Evolutionary conservation across 2,329 filamentous ascomycete species (phyloP).

Genomic region (Sporothrix sp.): DNA sequence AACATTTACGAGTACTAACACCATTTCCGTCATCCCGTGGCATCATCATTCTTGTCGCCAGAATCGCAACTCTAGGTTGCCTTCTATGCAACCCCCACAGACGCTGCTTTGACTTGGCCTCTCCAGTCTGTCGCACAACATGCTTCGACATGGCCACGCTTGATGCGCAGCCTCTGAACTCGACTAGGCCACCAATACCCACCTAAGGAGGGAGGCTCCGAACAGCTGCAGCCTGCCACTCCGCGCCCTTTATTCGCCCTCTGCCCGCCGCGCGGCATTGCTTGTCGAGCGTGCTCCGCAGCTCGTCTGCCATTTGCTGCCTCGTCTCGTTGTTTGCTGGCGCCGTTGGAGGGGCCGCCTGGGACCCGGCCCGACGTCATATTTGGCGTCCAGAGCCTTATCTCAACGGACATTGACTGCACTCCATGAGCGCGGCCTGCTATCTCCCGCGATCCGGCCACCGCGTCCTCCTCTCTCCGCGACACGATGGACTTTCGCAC

Average conservation of each 20-base stretch:
- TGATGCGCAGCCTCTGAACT: neutral
- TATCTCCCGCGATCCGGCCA: neutral
- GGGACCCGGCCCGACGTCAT: no score
- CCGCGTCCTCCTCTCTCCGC: neutral
- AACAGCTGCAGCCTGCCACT: neutral
- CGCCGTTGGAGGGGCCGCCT: no score
- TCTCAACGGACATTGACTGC: neutral
- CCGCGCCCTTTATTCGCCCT: neutral
- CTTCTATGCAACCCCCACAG: neutral
- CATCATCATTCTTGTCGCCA: neutral
- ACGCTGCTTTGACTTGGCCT: neutral
- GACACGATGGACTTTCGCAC: slow-evolving; percentile 76
- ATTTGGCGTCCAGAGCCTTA: no score
- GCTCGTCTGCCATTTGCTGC: neutral
- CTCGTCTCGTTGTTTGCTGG: neutral
- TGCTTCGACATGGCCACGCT: slow-evolving; percentile 7
- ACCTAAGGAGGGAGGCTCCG: slow-evolving; percentile 7
- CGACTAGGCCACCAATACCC: slow-evolving; percentile 2
- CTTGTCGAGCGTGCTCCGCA: neutral
- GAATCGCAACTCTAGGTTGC: neutral
- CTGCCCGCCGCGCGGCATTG: neutral
- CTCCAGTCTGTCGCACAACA: neutral
- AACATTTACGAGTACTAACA: neutral
- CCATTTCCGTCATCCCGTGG: neutral
- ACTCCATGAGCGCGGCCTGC: neutral